phyloP scores from a whole-genome alignment of 495 filamentous ascomycete genomes.

The Neurospora pannonica region DNA sequence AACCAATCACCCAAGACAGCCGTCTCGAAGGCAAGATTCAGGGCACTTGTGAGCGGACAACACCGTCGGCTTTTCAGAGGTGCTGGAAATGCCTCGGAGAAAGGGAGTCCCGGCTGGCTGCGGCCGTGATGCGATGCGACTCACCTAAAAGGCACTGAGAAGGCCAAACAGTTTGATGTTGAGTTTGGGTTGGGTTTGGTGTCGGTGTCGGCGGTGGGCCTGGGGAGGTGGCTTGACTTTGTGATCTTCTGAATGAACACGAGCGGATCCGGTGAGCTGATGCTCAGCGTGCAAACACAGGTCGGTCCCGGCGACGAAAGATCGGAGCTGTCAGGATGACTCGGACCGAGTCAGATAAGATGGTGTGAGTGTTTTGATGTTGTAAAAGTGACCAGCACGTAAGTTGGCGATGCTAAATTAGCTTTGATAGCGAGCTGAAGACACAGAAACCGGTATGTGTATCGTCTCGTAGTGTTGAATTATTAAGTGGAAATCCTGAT shows the following conservation, averaged over 20 bases:
- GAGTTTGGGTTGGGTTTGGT: not conserved
- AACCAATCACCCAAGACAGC: slow-evolving; percentile 11
- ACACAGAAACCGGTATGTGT: not conserved
- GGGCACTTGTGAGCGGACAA: slow-evolving; percentile 11
- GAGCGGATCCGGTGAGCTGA: not conserved
- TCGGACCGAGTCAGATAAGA: not conserved
- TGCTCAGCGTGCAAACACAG: not conserved
- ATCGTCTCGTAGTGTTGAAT: not conserved
- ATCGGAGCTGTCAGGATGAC: not conserved
- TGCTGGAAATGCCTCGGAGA: slow-evolving; percentile 13
- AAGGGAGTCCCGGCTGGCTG: not conserved
- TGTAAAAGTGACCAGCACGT: not conserved
- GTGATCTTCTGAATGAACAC: not conserved
- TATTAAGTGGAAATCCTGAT: slow-evolving; percentile 6
- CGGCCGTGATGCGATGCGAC: not conserved
- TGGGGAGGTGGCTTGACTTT: not conserved
- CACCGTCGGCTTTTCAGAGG: slow-evolving; percentile 8
- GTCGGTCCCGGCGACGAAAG: not conserved
- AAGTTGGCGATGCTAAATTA: not conserved
- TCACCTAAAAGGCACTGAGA: not conserved
- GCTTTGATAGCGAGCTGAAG: not conserved
- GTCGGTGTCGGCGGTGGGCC: not conserved
- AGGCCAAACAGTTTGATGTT: not conserved
- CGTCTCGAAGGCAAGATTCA: slow-evolving; percentile 1
- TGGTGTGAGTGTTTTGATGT: not conserved